These are phyloP conservation scores for Mucor circinelloides DNA, from an alignment of 371 early-diverging fungal genomes.

Conservation along the genomic window DNA sequence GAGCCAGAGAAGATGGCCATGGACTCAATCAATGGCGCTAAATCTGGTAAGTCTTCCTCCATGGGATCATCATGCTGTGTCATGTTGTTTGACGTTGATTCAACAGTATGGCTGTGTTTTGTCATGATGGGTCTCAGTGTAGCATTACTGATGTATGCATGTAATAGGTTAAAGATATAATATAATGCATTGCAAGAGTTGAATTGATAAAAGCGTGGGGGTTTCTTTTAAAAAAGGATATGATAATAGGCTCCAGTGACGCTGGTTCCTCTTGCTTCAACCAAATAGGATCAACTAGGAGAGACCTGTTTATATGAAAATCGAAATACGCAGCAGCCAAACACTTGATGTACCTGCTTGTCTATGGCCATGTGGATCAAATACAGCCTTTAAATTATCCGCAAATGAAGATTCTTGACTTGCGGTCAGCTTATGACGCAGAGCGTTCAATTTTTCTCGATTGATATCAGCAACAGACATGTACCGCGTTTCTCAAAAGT, in stretches of 20 bases:
- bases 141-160: neutral
- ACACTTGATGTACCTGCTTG: neutral
- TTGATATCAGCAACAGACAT: constrained; percentile 13
- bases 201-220: neutral
- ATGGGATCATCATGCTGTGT: neutral
- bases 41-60: neutral
- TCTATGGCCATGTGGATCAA: constrained; percentile 9
- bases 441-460: neutral
- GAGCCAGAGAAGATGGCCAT: neutral
- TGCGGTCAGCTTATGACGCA: neutral
- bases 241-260: constrained; percentile 13
- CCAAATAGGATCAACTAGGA: constrained; percentile 2
- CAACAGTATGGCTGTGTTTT: neutral
- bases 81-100: neutral
- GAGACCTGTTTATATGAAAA: neutral
- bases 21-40: neutral
- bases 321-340: neutral
- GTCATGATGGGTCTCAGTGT: constrained; percentile 12
- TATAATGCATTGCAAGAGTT: neutral
- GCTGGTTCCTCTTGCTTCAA: neutral
- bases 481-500: neutral
- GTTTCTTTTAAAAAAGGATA: constrained; percentile 28
- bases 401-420: constrained; percentile 7
- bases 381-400: constrained; percentile 2
- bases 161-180: constrained; percentile 4